These are phyloP conservation scores for Podila clonocystis DNA, from an alignment of 192 early-diverging fungal genomes.

Conservation along the genomic window DNA sequence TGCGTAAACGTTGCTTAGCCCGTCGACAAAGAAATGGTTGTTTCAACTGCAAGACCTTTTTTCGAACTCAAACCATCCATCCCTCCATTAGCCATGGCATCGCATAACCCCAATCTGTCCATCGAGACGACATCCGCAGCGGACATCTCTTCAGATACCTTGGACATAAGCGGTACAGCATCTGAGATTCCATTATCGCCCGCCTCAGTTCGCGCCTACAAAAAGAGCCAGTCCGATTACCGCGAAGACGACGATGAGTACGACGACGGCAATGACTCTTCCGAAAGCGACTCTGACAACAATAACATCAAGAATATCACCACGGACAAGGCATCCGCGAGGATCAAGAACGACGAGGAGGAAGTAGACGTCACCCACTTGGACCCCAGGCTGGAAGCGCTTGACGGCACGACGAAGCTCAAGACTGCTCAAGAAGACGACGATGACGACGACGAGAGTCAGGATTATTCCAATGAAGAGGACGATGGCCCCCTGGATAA, in stretches of 20 bases:
- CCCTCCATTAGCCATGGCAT: no score
- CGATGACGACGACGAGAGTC: neutral
- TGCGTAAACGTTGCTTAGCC: no score
- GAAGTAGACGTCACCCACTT: neutral
- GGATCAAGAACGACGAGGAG: neutral
- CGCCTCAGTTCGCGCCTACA: neutral
- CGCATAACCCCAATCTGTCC: no score
- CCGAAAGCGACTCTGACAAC: neutral
- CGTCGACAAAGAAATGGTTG: no score
- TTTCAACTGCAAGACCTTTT: no score
- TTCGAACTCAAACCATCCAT: no score
- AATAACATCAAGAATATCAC: neutral
- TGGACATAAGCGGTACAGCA: no score
- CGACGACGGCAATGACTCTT: neutral
- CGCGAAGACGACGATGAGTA: neutral
- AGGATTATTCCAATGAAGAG: slow-evolving; percentile 3
- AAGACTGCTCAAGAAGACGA: neutral
- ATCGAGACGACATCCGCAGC: no score
- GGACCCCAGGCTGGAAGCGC: neutral
- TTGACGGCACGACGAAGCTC: slow-evolving; percentile 5
- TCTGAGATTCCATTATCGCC: neutral
- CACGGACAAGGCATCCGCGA: neutral
- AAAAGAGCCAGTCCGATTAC: neutral
- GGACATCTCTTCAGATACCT: no score
- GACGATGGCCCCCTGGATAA: neutral